Conservation (phyloP, 2,329 filamentous ascomycete genomes). For the Sphaerostilbella broomeana region DNA sequence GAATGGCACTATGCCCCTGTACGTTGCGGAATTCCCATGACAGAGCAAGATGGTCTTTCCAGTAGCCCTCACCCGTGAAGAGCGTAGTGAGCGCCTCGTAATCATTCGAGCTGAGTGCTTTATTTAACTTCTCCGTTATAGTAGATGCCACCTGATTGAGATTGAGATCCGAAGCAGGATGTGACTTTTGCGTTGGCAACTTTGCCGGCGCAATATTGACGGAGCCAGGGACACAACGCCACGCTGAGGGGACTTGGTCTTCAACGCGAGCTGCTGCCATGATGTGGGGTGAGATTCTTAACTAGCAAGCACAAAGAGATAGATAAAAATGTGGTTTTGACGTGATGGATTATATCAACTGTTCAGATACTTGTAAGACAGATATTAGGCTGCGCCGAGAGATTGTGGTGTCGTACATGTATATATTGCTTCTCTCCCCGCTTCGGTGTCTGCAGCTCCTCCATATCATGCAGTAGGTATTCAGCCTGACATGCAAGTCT, state of each 20-base stretch:
- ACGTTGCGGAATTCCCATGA: constrained; percentile 51
- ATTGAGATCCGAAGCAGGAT: constrained; percentile 22
- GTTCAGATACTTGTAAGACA: too few species aligned
- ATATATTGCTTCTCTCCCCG: too few species aligned
- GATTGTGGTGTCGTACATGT: too few species aligned
- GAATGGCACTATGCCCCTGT: constrained; percentile 36
- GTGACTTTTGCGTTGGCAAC: constrained; percentile 30
- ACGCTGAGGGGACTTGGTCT: constrained; percentile 1
- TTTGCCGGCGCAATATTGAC: constrained; percentile 44
- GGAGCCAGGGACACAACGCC: constrained; percentile 34
- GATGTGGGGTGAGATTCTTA: not conserved
- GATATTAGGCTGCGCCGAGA: too few species aligned
- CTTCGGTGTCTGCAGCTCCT: too few species aligned
- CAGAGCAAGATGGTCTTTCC: constrained; percentile 52
- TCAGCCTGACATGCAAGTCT: too few species aligned
- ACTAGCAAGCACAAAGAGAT: too few species aligned
- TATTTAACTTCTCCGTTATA: constrained; percentile 36
- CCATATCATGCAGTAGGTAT: too few species aligned
- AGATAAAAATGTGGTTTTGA: too few species aligned
- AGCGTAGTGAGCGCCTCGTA: constrained; percentile 28
- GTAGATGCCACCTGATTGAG: constrained; percentile 31
- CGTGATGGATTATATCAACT: too few species aligned
- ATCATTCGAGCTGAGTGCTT: constrained; percentile 30
- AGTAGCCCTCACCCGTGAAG: constrained; percentile 43
- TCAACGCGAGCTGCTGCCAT: constrained; percentile 5